Base-by-base conservation (phyloP, 768 basidiomycete genomes). In the Strobilomyces confusus region DNA sequence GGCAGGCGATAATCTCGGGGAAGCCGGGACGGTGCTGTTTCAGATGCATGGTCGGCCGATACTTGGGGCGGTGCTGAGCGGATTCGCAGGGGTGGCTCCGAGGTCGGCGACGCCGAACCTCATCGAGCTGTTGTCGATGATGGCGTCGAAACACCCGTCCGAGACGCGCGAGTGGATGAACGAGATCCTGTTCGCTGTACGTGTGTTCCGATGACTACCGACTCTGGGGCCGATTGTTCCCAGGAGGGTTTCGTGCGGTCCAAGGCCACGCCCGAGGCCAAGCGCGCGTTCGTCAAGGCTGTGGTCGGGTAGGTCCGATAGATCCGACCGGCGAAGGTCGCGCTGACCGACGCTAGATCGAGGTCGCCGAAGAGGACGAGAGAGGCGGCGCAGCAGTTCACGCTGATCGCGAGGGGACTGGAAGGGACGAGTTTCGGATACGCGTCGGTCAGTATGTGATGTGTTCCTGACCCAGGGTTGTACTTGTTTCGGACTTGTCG, bases 381-480 rank as follows among this genome's bases (percentile, higher is more conserved):
- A 57, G 92, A 93, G 36, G 92, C 92, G 0, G 84, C 91, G 12
- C 84, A 92, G 58, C 89, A 95, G 57, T 94, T 95, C 68, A 86
- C 87, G 1, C 76, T 95, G 0, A 80, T 95, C 19, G 87, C 91
- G 12, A 73, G 92, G 63, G 92, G 92, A 3, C 69, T 94, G 52
- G 90, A 91, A 59, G 89, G 87, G 9, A 87, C 91, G 9, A 85
- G 81, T 55, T 95, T 94, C 68, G 92, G 92, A 9, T 92, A 88
- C 67, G 83, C 90, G 2, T 83, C 85, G 5, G 73, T 83, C 48
- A 75, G 76, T 33, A 80, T 82, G 79, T 82, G 56, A 69, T 36
- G 26, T 26, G 38, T 32, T 34, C 30, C 29, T 6, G 37, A 17
- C n/a, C 2, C 37, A 20, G 8, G 37, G 9, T 2, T 38, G 37